A percentile compares a stretch with the other conserved stretches of the same genome.
phyloP scores from a whole-genome alignment of 2,329 filamentous ascomycete genomes.

The Huntiella moniliformis region DNA sequence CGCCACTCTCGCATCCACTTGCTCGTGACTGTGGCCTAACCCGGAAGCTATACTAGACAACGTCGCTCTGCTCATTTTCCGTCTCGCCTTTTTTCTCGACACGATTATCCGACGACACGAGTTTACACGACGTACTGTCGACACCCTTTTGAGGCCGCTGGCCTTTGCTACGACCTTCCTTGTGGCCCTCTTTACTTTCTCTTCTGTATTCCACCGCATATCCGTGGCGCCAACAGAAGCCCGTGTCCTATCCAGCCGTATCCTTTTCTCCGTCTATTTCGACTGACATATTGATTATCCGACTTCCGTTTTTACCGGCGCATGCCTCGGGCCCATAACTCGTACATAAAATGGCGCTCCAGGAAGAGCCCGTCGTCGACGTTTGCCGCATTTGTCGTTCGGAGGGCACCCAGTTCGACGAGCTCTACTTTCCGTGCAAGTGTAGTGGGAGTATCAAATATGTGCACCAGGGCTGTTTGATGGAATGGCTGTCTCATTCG shows the following conservation, averaged over 20 bases:
- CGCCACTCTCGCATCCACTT: no score
- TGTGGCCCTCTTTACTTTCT: neutral
- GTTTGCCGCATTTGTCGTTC: constrained; percentile 96
- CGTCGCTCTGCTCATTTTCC: no score
- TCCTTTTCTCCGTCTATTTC: neutral
- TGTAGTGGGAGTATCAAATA: constrained; percentile 98
- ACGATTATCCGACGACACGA: no score
- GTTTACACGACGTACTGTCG: no score
- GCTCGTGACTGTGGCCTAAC: no score
- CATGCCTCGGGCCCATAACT: constrained; percentile 1
- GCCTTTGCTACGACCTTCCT: neutral
- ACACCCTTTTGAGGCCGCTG: no score
- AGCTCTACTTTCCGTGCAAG: constrained; percentile 94
- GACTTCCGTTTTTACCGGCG: neutral
- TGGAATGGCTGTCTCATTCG: constrained; percentile 97
- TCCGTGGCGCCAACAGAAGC: neutral
- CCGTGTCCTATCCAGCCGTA: neutral
- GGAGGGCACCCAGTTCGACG: constrained; percentile 64
- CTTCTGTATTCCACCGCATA: neutral
- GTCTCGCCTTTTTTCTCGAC: no score
- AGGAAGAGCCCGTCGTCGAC: constrained; percentile 34
- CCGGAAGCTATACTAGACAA: no score
- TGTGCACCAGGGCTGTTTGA: constrained; percentile 92
- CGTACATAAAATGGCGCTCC: neutral
- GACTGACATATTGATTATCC: neutral